Evolutionary conservation across 768 basidiomycete species (phyloP).

Genomic region (Hirschioporus abietinus): DNA sequence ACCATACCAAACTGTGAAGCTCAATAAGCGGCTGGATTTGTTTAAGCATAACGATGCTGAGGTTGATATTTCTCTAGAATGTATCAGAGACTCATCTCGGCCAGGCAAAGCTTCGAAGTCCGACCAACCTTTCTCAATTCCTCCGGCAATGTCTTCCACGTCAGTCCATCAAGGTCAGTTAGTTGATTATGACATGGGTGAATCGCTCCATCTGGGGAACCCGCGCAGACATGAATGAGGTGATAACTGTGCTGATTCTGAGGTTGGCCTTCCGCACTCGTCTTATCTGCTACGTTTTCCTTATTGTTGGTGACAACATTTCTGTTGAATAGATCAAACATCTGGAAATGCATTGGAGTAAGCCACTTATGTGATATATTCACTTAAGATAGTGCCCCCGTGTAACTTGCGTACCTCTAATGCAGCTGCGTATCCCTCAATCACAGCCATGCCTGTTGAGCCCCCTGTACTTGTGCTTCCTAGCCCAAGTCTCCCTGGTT

Average conservation of each 20-base stretch:
- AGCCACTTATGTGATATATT: not conserved
- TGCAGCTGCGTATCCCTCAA: conserved; percentile 67
- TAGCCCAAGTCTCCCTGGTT: conserved; percentile 47
- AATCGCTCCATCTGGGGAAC: conserved; percentile 47
- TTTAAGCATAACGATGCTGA: conserved; percentile 8
- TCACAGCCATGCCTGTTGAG: conserved; percentile 52
- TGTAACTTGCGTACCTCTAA: conserved; percentile 46
- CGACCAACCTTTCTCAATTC: conserved; percentile 56
- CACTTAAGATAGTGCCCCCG: not conserved
- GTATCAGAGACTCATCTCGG: not conserved
- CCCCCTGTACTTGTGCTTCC: conserved; percentile 49
- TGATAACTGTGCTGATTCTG: conserved; percentile 30
- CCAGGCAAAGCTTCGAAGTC: not conserved
- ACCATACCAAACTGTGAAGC: conserved; percentile 6
- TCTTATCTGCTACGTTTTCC: not conserved
- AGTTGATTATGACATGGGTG: conserved; percentile 51
- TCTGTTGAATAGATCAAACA: conserved; percentile 31
- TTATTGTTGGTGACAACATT: not conserved
- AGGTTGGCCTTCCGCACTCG: conserved; percentile 21
- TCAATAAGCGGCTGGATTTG: conserved; percentile 8
- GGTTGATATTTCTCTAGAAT: conserved; percentile 11
- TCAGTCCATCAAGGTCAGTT: conserved; percentile 41
- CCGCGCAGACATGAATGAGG: conserved; percentile 58
- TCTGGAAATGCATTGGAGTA: conserved; percentile 19
- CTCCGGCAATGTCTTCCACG: conserved; percentile 54